Percentiles rank a stretch among this genome's conserved stretches.
Evolutionary conservation across 805 yeast species (phyloP).

Genomic region (Nakazawaea populi): DNA sequence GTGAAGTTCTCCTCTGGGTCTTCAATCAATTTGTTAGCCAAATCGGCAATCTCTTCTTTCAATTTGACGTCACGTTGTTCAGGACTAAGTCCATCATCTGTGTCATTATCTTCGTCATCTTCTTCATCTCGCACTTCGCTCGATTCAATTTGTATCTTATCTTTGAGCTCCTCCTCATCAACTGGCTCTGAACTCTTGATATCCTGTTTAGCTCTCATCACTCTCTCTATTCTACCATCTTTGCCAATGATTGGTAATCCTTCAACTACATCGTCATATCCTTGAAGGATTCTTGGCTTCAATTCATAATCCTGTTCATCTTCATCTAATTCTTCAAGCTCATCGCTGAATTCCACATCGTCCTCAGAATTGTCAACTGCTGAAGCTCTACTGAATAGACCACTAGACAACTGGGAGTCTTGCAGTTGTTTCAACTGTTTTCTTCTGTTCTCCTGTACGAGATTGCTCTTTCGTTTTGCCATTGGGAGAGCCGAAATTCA

Average conservation of each 20-base stretch:
- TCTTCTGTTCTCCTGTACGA: slow-evolving; percentile 23
- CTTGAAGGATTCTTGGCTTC: slow-evolving; percentile 52
- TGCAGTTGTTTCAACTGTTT: slow-evolving; percentile 33
- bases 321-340: slow-evolving; percentile 47
- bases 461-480: slow-evolving; percentile 6
- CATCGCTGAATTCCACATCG: slow-evolving; percentile 18
- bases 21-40: slow-evolving; percentile 73
- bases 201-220: slow-evolving; percentile 30
- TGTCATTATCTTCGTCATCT: slow-evolving; percentile 25
- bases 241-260: slow-evolving; percentile 73
- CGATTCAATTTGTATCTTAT: slow-evolving; percentile 12
- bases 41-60: slow-evolving; percentile 78
- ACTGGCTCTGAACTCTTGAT: slow-evolving; percentile 10
- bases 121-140: slow-evolving; percentile 9
- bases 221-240: slow-evolving; percentile 73
- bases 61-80: slow-evolving; percentile 50
- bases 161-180: slow-evolving; percentile 12
- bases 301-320: slow-evolving; percentile 78
- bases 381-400: slow-evolving; percentile 23
- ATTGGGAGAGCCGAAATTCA: neutral
- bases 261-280: slow-evolving; percentile 44
- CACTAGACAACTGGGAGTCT: slow-evolving; percentile 33
- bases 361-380: slow-evolving; percentile 10
- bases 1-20: slow-evolving; percentile 83
- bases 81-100: slow-evolving; percentile 42